Base-by-base conservation (phyloP, 1,284 basidiomycete genomes). In the Ceratobasidium theobromae region DNA sequence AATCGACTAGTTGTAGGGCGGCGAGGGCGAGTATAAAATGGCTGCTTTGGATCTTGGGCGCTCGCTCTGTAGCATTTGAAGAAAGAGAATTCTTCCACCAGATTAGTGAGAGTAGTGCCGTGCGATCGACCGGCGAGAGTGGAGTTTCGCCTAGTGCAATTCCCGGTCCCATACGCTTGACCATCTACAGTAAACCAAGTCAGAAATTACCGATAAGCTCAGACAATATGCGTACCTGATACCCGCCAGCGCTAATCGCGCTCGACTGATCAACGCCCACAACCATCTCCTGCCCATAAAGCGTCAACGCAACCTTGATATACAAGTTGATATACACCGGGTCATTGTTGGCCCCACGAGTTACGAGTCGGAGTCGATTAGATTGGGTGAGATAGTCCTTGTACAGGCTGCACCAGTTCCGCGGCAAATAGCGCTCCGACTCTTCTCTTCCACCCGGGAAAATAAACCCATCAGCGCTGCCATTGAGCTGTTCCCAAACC, bases 181-280 rank as follows among this genome's bases (percentile, higher is more conserved):
- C n/a, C 46, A 64, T 27, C 48, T 64, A 30, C 8, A 25, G 18
- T 21, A 40, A 21, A 28, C 11, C 52, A 6, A 52, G 38, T 33
- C 16, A 6, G n/a, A 38, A 18, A 43, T 4, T 1, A 28, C 25
- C 23, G 38, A 46, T 12, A 40, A 28, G 18, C n/a, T n/a, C n/a
- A n/a, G n/a, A n/a, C n/a, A 64, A 45, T 1, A 43, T 0, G 18
- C 60, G 9, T 16, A 64, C 60, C 60, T 64, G 60, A 28, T 64
- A 52, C 27, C 52, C 52, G n/a, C 28, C 45, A 6, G n/a, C 60
- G 27, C 14, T 53, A 4, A 25, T 28, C 8, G 60, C 60, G 21
- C 60, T 53, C 21, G 48, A n/a, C 48, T 43, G 46, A 43, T 64
- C 60, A 1, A 64, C 60, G 12, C 60, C 60, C 4, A 64, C 60